Percentiles rank a stretch among this genome's conserved stretches.
Evolutionary conservation across 192 early-diverging fungal genomes (phyloP).

Genomic region (Pilaira anomala): DNA sequence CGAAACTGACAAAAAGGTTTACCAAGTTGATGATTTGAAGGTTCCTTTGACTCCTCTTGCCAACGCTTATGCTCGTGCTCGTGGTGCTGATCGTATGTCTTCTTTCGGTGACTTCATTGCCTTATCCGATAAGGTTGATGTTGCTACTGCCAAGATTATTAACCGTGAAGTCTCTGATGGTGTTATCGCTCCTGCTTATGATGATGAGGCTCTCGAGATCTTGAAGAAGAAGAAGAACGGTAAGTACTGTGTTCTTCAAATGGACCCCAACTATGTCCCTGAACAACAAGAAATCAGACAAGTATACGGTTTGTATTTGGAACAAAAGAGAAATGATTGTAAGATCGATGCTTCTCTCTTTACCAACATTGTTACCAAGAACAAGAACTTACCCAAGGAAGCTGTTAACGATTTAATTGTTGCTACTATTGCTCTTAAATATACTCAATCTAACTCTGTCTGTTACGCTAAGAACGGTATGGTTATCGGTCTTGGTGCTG

Average conservation of each 20-base stretch:
- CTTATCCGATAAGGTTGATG: conserved; percentile 83
- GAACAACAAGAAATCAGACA: conserved; percentile 81
- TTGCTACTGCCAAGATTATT: conserved; percentile 92
- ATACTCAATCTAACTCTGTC: conserved; percentile 99
- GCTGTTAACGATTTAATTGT: conserved; percentile 87
- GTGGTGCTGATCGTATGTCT: conserved; percentile 98
- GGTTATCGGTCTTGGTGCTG: conserved; percentile 95
- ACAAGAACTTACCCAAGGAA: conserved; percentile 62
- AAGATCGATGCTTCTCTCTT: conserved; percentile 75
- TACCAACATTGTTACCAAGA: conserved; percentile 82
- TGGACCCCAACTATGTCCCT: conserved; percentile 91
- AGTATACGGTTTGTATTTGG: conserved; percentile 89
- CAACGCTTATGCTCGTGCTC: conserved; percentile 92
- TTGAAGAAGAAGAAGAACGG: conserved; percentile 95
- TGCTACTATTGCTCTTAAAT: conserved; percentile 97
- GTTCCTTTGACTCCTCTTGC: conserved; percentile 80
- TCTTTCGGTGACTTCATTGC: conserved; percentile 99
- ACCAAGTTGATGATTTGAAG: conserved; percentile 84
- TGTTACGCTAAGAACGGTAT: conserved; percentile 98
- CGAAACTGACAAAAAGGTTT: conserved; percentile 84
- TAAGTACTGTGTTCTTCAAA: conserved; percentile 94
- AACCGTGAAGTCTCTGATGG: conserved; percentile 96
- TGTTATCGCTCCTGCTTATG: conserved; percentile 92
- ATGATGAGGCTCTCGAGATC: conserved; percentile 82
- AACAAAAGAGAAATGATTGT: conserved; percentile 91